Evolutionary conservation across 1,139 yeast species (phyloP).

Genomic region (Kodamaea ohmeri): DNA sequence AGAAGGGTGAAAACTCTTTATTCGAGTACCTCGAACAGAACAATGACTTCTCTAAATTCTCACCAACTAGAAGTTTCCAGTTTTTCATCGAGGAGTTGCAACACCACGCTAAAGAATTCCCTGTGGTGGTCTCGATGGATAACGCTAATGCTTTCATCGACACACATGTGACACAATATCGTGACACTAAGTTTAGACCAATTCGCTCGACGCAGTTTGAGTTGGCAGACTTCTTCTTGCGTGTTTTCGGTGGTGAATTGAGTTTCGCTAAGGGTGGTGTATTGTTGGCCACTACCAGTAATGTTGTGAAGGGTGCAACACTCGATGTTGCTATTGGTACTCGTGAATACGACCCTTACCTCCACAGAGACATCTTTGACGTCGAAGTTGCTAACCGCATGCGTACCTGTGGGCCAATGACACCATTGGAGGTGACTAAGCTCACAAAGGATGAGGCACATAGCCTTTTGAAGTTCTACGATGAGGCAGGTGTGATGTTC

Average conservation of each 20-base stretch:
- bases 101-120: constrained; percentile 42
- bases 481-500: constrained; percentile 52
- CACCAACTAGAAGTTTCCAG: constrained; percentile 43
- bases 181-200: constrained; percentile 53
- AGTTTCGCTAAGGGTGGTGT: constrained; percentile 61
- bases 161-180: constrained; percentile 57
- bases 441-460: constrained; percentile 55
- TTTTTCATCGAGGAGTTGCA: constrained; percentile 55
- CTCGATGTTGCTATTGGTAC: constrained; percentile 60
- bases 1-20: constrained; percentile 43
- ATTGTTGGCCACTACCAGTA: constrained; percentile 56
- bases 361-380: constrained; percentile 51
- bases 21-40: constrained; percentile 37
- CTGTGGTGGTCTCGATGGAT: constrained; percentile 73
- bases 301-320: constrained; percentile 41
- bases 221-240: constrained; percentile 58
- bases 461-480: constrained; percentile 51
- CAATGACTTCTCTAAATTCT: constrained; percentile 40
- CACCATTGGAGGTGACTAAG: constrained; percentile 47
- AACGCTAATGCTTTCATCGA: constrained; percentile 67
- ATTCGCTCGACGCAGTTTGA: constrained; percentile 67
- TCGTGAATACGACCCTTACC: constrained; percentile 56
- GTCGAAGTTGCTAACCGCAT: constrained; percentile 48
- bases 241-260: constrained; percentile 54
- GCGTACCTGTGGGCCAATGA: constrained; percentile 47